Evolutionary conservation across 257 asterid genomes (phyloP).

Genomic region (Handroanthus guayacan): DNA sequence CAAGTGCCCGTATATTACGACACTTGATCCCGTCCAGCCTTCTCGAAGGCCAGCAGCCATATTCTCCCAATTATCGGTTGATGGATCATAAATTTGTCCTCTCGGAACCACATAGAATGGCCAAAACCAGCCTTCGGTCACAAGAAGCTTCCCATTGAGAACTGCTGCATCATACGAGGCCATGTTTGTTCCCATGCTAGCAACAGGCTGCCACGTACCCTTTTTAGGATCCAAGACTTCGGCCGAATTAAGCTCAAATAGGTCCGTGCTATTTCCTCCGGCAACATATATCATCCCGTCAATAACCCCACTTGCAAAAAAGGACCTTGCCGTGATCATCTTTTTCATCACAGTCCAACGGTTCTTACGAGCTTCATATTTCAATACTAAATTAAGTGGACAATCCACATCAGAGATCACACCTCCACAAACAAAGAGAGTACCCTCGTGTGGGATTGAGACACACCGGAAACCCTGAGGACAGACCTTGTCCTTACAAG

Average conservation of each 20-base stretch:
- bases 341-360: slow-evolving; percentile 91
- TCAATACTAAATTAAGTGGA: slow-evolving; percentile 82
- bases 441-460: slow-evolving; percentile 75
- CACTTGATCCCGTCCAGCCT: slow-evolving; percentile 99
- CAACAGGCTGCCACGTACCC: slow-evolving; percentile 73
- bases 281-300: slow-evolving; percentile 90
- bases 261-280: slow-evolving; percentile 84
- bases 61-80: slow-evolving; percentile 73
- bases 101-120: slow-evolving; percentile 91
- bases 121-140: slow-evolving; percentile 99
- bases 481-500: slow-evolving; percentile 87
- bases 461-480: slow-evolving; percentile 92
- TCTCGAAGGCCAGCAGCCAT: slow-evolving; percentile 93
- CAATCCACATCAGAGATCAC: slow-evolving; percentile 80
- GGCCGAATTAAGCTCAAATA: slow-evolving; percentile 80
- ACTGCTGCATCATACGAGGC: slow-evolving; percentile 86
- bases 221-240: slow-evolving; percentile 75
- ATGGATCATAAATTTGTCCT: slow-evolving; percentile 89
- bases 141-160: slow-evolving; percentile 84
- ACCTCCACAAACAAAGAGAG: slow-evolving; percentile 85
- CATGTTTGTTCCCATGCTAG: slow-evolving; percentile 82
- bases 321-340: slow-evolving; percentile 89
- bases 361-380: slow-evolving; percentile 73
- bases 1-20: slow-evolving; percentile 66
- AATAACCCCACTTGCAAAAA: slow-evolving; percentile 84